Conservation (phyloP, 139 green algal genomes). For the Chara braunii region DNA sequence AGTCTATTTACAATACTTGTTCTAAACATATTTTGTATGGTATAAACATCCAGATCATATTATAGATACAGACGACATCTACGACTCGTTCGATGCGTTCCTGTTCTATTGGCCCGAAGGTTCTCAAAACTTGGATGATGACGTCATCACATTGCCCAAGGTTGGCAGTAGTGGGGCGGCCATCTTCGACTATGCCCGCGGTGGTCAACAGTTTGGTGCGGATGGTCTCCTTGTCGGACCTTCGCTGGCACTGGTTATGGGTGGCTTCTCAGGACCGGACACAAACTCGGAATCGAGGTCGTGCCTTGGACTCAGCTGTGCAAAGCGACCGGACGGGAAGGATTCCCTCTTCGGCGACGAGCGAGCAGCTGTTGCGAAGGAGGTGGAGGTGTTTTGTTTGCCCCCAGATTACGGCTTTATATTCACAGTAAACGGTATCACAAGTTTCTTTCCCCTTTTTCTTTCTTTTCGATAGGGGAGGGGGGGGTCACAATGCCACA, state of each 20-base stretch:
- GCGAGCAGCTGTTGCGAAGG: background rate
- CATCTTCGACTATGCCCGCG: constrained; percentile 15
- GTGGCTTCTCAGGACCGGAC: background rate
- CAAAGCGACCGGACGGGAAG: background rate
- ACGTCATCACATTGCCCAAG: background rate
- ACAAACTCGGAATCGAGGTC: background rate
- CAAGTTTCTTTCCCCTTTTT: too few species aligned
- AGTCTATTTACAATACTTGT: too few species aligned
- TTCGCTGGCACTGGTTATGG: background rate
- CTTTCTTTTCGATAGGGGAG: too few species aligned
- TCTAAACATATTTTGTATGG: too few species aligned
- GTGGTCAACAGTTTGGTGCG: constrained; percentile 1
- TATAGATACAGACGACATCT: constrained; percentile 29
- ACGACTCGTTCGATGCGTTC: constrained; percentile 5
- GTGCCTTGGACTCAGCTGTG: background rate
- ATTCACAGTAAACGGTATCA: too few species aligned
- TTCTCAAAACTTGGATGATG: background rate
- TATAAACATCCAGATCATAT: too few species aligned
- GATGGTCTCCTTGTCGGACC: constrained; percentile 1
- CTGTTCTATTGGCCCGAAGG: constrained; percentile 8
- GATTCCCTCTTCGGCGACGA: constrained; percentile 15
- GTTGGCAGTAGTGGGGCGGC: constrained; percentile 2
- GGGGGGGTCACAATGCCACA: too few species aligned
- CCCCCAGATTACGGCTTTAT: constrained; percentile 9
- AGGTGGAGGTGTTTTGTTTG: constrained; percentile 11